phyloP scores from a whole-genome alignment of 495 filamentous ascomycete species.

The Daldinia vernicosa region DNA sequence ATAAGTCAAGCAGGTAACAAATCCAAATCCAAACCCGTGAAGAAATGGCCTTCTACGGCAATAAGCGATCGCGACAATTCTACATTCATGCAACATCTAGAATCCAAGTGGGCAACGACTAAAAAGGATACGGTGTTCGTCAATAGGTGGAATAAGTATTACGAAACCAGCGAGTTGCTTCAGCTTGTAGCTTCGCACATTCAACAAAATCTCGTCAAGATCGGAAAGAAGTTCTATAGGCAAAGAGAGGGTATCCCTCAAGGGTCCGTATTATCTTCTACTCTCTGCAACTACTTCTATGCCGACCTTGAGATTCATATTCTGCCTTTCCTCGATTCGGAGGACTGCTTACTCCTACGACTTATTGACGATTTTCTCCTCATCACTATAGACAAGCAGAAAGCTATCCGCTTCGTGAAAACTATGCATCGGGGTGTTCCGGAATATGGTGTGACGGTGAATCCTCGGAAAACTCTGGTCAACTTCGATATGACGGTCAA shows the following conservation, averaged over 20 bases:
- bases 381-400: conserved; percentile 71
- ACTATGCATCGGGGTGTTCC: conserved; percentile 82
- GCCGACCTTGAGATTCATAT: conserved; percentile 78
- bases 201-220: conserved; percentile 81
- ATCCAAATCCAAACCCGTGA: conserved; percentile 59
- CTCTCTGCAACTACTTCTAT: conserved; percentile 95
- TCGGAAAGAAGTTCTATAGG: conserved; percentile 88
- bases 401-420: conserved; percentile 75
- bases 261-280: conserved; percentile 84
- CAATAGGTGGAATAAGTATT: conserved; percentile 64
- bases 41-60: conserved; percentile 71
- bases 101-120: conserved; percentile 53
- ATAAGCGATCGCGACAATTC: conserved; percentile 59
- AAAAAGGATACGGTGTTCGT: conserved; percentile 79
- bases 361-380: conserved; percentile 94
- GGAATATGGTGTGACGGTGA: conserved; percentile 82
- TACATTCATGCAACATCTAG: conserved; percentile 64
- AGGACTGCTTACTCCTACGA: conserved; percentile 74
- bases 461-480: conserved; percentile 78
- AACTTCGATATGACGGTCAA: conserved; percentile 79
- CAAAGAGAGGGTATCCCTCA: conserved; percentile 93
- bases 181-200: conserved; percentile 79
- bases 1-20: conserved; percentile 22
- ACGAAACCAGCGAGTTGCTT: conserved; percentile 68
- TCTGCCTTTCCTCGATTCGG: conserved; percentile 68